Evolutionary conservation across 148 eudicot genomes (phyloP).

Genomic region (Cornus controversa): DNA sequence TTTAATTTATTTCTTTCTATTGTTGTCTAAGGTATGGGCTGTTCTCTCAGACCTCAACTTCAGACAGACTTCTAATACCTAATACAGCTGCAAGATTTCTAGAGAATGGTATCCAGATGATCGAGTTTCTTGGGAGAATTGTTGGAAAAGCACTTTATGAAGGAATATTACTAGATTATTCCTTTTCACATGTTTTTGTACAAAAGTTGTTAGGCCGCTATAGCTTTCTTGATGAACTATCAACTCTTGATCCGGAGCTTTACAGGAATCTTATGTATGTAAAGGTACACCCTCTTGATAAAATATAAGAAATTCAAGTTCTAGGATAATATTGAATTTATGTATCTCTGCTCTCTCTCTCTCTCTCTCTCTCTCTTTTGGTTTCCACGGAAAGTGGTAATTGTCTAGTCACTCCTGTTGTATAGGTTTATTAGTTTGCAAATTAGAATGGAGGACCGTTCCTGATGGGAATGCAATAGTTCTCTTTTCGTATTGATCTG

Average conservation of each 20-base stretch:
- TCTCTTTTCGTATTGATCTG: background rate
- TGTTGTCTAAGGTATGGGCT: constrained; percentile 67
- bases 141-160: constrained; percentile 98
- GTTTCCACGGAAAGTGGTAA: background rate
- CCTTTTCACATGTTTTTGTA: constrained; percentile 89
- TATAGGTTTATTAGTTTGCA: background rate
- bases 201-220: constrained; percentile 95
- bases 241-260: constrained; percentile 92
- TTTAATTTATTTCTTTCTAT: constrained; percentile 21
- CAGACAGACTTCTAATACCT: constrained; percentile 87
- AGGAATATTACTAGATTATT: constrained; percentile 87
- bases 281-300: constrained; percentile 51
- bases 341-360: too few species aligned
- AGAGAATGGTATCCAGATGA: constrained; percentile 88
- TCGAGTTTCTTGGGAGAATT: constrained; percentile 93
- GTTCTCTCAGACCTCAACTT: constrained; percentile 87
- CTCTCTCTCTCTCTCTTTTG: too few species aligned
- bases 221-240: constrained; percentile 91
- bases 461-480: background rate
- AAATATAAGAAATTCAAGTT: background rate
- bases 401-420: background rate
- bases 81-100: constrained; percentile 74
- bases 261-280: constrained; percentile 92
- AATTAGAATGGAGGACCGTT: background rate
- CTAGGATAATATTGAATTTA: background rate